Percentiles rank a stretch among this genome's conserved stretches.
These are phyloP conservation scores for Podila clonocystis DNA, from an alignment of 192 early-diverging fungal species.

Conservation along the genomic window DNA sequence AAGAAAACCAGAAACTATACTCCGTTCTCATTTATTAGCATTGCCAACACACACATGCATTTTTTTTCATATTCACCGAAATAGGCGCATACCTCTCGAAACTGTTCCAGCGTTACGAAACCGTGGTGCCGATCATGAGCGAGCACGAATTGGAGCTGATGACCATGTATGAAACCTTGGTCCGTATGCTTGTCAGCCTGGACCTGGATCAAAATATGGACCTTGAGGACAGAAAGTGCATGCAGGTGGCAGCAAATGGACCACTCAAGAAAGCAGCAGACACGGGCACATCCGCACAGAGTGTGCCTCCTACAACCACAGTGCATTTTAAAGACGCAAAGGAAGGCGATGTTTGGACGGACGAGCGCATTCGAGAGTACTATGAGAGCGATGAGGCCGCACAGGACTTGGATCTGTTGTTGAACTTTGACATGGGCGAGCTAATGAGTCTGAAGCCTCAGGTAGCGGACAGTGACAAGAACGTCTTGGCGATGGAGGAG, in stretches of 20 bases:
- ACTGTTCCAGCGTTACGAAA: slow-evolving; percentile 40
- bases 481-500: not conserved
- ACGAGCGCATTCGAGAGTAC: not conserved
- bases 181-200: slow-evolving; percentile 13
- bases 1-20: not conserved
- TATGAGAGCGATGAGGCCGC: not conserved
- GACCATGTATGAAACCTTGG: slow-evolving; percentile 19
- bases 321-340: not conserved
- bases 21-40: not conserved
- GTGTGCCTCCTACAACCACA: not conserved
- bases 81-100: slow-evolving; percentile 20
- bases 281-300: not conserved
- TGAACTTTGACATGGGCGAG: not conserved
- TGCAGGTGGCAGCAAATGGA: not conserved
- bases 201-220: slow-evolving; percentile 11
- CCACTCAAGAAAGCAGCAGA: too few species aligned
- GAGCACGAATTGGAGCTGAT: slow-evolving; percentile 15
- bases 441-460: not conserved
- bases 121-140: slow-evolving; percentile 22
- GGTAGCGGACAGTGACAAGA: too few species aligned
- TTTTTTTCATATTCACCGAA: not conserved
- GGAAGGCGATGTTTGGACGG: not conserved
- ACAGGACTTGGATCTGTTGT: not conserved
- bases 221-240: not conserved
- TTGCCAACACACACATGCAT: not conserved